Evolutionary conservation across 2,329 filamentous ascomycete species (phyloP).

Genomic region (Monilinia fructigena): DNA sequence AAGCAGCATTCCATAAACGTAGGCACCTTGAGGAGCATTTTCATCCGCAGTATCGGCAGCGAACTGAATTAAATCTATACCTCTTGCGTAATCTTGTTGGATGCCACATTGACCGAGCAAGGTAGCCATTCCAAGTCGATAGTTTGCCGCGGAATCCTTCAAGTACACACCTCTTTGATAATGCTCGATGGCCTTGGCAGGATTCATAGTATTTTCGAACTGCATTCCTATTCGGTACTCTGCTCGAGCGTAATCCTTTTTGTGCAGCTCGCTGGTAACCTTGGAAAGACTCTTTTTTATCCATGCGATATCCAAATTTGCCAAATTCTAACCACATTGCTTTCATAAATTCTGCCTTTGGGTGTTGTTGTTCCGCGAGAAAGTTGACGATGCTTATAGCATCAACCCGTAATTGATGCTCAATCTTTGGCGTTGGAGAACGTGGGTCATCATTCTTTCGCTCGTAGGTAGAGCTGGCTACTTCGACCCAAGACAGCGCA

Average conservation of each 20-base stretch:
- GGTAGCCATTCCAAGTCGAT: constrained; percentile 96
- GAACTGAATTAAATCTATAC: constrained; percentile 76
- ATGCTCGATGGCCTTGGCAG: constrained; percentile 84
- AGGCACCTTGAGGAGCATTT: constrained; percentile 94
- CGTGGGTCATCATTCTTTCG: constrained; percentile 48
- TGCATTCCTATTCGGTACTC: constrained; percentile 99
- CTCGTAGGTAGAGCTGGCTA: constrained; percentile 71
- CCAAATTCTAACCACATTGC: constrained; percentile 99
- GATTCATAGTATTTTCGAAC: constrained; percentile 92
- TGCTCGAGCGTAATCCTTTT: constrained; percentile 81
- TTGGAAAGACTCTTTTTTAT: constrained; percentile 91
- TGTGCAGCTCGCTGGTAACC: constrained; percentile 85
- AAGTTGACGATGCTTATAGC: constrained; percentile 91
- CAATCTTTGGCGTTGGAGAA: constrained; percentile 77
- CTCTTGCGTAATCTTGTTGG: constrained; percentile 72
- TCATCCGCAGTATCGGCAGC: constrained; percentile 89
- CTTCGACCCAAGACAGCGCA: constrained; percentile 83
- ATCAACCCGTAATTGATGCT: constrained; percentile 84
- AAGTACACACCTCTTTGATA: constrained; percentile 78
- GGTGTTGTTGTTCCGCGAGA: constrained; percentile 85
- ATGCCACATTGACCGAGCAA: constrained; percentile 91
- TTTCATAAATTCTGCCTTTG: constrained; percentile 88
- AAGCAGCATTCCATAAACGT: constrained; percentile 92
- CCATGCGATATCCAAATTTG: constrained; percentile 84
- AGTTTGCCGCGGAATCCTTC: constrained; percentile 81